These are phyloP conservation scores for Bothriochloa decipiens DNA, from an alignment of 176 grass and related monocot species.

Conservation along the genomic window DNA sequence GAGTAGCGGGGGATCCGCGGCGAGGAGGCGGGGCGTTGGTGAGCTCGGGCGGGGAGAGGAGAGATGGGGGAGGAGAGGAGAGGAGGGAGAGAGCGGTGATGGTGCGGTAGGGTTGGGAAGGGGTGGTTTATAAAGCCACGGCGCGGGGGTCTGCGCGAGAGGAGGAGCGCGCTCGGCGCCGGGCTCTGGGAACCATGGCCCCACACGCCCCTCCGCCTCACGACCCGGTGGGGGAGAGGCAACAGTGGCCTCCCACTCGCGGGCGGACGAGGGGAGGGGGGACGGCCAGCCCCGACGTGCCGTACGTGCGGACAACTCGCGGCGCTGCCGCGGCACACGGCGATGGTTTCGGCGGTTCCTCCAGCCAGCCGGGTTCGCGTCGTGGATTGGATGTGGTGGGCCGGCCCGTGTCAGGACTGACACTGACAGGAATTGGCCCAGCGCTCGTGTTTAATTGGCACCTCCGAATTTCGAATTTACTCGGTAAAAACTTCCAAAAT, in stretches of 20 bases:
- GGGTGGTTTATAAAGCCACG: conserved; percentile 37
- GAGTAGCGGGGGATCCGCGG: conserved; percentile 7
- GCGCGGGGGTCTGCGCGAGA: neutral
- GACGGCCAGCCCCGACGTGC: neutral
- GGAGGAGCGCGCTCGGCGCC: conserved; percentile 51
- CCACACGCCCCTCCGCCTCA: neutral
- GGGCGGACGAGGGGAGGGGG: too few species aligned
- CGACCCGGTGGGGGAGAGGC: conserved; percentile 35
- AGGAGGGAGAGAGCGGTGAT: neutral
- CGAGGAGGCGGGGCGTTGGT: neutral
- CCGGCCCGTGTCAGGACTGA: neutral
- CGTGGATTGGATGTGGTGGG: neutral
- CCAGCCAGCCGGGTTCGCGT: too few species aligned
- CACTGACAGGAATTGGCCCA: neutral
- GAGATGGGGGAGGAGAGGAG: neutral
- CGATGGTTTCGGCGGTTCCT: neutral
- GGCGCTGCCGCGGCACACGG: neutral
- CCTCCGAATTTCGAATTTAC: neutral
- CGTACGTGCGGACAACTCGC: conserved; percentile 8
- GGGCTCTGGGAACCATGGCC: conserved; percentile 15
- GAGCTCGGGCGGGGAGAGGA: neutral
- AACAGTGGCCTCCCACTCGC: neutral
- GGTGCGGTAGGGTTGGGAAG: conserved; percentile 43
- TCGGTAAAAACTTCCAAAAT: neutral
- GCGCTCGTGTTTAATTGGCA: neutral